These are phyloP conservation scores for Barnettozyma californica DNA, from an alignment of 805 yeast genomes.

Conservation along the genomic window DNA sequence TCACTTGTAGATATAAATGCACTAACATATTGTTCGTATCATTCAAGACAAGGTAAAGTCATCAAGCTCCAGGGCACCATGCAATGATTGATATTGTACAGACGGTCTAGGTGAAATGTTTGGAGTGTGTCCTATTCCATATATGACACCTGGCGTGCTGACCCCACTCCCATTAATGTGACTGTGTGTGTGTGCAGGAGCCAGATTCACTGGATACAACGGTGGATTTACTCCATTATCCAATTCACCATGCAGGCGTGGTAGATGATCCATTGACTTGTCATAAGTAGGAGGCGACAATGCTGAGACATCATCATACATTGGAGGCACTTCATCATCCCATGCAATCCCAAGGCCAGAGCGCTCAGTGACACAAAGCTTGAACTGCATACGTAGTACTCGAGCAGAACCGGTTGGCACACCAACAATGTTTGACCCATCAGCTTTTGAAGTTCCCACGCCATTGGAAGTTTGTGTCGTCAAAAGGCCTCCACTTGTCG, in stretches of 20 bases:
- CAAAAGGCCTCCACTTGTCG: constrained; percentile 15
- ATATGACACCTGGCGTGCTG: constrained; percentile 32
- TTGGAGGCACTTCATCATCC: constrained; percentile 99
- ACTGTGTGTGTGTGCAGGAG: constrained; percentile 24
- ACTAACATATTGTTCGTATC: background rate
- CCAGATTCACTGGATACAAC: constrained; percentile 22
- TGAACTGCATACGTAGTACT: constrained; percentile 91
- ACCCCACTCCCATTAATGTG: constrained; percentile 19
- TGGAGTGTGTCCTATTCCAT: constrained; percentile 42
- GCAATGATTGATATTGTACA: constrained; percentile 19
- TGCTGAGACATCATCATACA: constrained; percentile 78
- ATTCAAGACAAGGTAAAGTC: constrained; percentile 15
- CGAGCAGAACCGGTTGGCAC: constrained; percentile 94
- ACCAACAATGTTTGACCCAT: constrained; percentile 34
- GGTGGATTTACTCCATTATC: constrained; percentile 21
- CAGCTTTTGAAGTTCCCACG: constrained; percentile 2
- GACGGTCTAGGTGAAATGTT: constrained; percentile 26
- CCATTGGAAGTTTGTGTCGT: background rate
- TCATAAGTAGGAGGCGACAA: constrained; percentile 84
- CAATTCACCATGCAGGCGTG: constrained; percentile 9
- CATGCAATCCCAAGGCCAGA: constrained; percentile 95
- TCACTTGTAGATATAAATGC: background rate
- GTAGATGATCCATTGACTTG: constrained; percentile 17
- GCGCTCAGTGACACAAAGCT: constrained; percentile 75
- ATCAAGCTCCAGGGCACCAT: constrained; percentile 22